These are phyloP conservation scores for Bisporella sp. DNA, from an alignment of 2,329 filamentous ascomycete genomes.

Conservation along the genomic window DNA sequence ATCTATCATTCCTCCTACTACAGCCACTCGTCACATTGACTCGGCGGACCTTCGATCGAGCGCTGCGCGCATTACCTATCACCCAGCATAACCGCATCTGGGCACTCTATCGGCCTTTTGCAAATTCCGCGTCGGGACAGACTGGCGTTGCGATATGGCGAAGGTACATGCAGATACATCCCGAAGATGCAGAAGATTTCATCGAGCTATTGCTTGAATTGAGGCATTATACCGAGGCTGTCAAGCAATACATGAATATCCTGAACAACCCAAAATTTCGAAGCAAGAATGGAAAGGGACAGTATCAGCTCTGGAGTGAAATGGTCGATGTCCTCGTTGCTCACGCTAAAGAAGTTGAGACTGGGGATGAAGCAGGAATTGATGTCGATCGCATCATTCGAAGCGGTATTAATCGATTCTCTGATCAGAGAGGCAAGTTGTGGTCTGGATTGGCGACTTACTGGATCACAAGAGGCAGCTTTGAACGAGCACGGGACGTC, in stretches of 20 bases:
- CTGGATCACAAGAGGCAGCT: constrained; percentile 89
- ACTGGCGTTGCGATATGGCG: constrained; percentile 93
- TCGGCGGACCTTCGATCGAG: constrained; percentile 83
- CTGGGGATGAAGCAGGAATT: constrained; percentile 73
- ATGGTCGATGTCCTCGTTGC: constrained; percentile 93
- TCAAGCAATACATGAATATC: constrained; percentile 84
- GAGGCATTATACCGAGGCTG: constrained; percentile 82
- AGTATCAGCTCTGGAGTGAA: constrained; percentile 95
- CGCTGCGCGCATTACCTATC: constrained; percentile 82
- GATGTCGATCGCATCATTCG: constrained; percentile 88
- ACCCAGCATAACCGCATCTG: constrained; percentile 96
- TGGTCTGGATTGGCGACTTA: constrained; percentile 95
- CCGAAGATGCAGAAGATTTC: constrained; percentile 91
- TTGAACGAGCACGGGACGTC: constrained; percentile 85
- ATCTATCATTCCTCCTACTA: constrained; percentile 79
- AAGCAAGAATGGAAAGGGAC: constrained; percentile 89
- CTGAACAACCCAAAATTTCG: constrained; percentile 85
- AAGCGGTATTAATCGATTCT: constrained; percentile 83
- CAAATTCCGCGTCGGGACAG: constrained; percentile 80
- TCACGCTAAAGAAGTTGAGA: constrained; percentile 79
- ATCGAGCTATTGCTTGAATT: constrained; percentile 81
- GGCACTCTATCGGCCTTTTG: constrained; percentile 85
- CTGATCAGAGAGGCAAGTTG: constrained; percentile 88
- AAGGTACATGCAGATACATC: constrained; percentile 94
- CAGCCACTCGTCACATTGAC: constrained; percentile 89